phyloP scores from a whole-genome alignment of 495 filamentous ascomycete genomes.

The Haplographium delicatum region DNA sequence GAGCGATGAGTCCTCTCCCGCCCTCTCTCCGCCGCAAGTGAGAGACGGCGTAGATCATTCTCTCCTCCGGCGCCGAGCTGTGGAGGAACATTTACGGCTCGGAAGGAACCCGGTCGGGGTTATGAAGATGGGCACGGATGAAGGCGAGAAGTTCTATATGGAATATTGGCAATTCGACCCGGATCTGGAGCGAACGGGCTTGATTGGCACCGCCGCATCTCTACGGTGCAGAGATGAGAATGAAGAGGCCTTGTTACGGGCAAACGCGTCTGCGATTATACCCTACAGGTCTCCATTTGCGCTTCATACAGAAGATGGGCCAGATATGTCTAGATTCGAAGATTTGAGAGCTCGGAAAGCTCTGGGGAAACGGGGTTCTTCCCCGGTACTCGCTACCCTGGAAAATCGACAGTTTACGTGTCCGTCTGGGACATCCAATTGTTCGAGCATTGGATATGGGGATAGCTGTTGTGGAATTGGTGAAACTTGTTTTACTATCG shows the following conservation, averaged over 20 bases:
- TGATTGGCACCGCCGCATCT: background rate
- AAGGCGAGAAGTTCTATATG: conserved; percentile 79
- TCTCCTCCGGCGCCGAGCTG: conserved; percentile 27
- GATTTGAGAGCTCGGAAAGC: conserved; percentile 10
- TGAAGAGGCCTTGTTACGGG: conserved; percentile 11
- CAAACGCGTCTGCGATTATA: conserved; percentile 16
- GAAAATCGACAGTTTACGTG: conserved; percentile 62
- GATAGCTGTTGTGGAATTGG: conserved; percentile 70
- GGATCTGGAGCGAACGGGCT: conserved; percentile 12
- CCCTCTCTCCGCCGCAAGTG: conserved; percentile 33
- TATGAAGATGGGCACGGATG: conserved; percentile 74
- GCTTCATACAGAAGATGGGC: conserved; percentile 14
- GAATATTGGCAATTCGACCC: conserved; percentile 53
- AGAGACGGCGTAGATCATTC: conserved; percentile 37
- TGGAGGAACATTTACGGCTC: conserved; percentile 28
- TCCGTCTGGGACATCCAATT: conserved; percentile 62
- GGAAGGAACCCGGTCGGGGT: conserved; percentile 40
- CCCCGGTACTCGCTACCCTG: conserved; percentile 33
- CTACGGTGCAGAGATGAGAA: conserved; percentile 19
- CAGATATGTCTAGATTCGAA: conserved; percentile 15
- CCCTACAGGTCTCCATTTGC: conserved; percentile 18
- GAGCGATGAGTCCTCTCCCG: conserved; percentile 20
- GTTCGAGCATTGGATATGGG: conserved; percentile 61
- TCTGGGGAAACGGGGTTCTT: conserved; percentile 9
- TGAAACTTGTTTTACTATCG: conserved; percentile 64